Conservation (phyloP, 148 eudicot species). For the Agrostemma githago region DNA sequence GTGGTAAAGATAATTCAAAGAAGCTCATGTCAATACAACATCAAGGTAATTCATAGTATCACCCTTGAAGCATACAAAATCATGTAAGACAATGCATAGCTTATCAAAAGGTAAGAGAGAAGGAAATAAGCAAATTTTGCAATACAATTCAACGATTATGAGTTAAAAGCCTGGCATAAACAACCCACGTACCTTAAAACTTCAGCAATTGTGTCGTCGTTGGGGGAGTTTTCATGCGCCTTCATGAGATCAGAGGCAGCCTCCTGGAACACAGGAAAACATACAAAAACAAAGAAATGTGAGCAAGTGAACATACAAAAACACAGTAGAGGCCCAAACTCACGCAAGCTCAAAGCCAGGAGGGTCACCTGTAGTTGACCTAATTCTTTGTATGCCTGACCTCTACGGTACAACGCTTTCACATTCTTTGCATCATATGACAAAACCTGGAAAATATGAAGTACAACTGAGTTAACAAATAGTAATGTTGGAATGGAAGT, state of each 20-base stretch:
- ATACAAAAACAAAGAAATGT: conserved; percentile 11
- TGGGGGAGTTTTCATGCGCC: conserved; percentile 87
- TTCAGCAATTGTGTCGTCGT: conserved; percentile 85
- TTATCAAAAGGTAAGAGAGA: not conserved
- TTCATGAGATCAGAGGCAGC: conserved; percentile 72
- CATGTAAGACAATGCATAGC: too few species aligned
- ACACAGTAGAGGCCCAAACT: conserved; percentile 5
- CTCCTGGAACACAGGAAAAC: conserved; percentile 37
- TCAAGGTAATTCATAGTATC: conserved; percentile 6
- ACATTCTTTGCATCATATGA: conserved; percentile 66
- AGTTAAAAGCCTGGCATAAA: not conserved
- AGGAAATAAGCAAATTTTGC: not conserved
- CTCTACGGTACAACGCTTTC: conserved; percentile 91
- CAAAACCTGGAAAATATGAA: conserved; percentile 51
- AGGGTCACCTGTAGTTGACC: conserved; percentile 57
- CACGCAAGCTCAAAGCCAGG: not conserved
- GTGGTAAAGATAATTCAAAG: conserved; percentile 7
- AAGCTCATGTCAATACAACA: conserved; percentile 10
- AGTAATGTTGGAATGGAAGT: not conserved
- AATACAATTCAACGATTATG: not conserved
- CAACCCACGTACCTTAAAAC: conserved; percentile 55
- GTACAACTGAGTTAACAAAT: not conserved
- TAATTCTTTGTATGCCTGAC: conserved; percentile 82
- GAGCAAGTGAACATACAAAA: conserved; percentile 10
- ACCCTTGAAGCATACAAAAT: not conserved